Evolutionary conservation across 306 rosid genomes (phyloP).

Genomic region (Citrullus colocynthis): DNA sequence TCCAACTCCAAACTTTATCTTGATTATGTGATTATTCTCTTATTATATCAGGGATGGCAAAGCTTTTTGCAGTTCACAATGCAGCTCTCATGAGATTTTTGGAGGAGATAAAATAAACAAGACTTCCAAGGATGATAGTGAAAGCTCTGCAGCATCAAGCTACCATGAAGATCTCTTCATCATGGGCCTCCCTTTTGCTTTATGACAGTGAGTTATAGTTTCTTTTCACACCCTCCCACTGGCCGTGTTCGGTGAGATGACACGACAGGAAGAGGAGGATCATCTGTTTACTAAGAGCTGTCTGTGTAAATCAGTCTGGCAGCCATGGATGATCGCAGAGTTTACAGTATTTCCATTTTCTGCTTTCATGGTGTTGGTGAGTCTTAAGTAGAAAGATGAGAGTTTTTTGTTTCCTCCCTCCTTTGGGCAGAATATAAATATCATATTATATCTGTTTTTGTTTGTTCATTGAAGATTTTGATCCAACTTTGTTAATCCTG

Average conservation of each 20-base stretch:
- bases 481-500: not conserved
- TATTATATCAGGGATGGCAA: conserved; percentile 37
- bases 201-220: conserved; percentile 12
- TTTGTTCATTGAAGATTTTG: conserved; percentile 22
- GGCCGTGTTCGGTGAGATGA: conserved; percentile 1
- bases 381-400: not conserved
- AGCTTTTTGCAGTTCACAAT: conserved; percentile 53
- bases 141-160: conserved; percentile 48
- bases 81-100: conserved; percentile 34
- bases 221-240: conserved; percentile 9
- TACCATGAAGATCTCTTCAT: conserved; percentile 54
- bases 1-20: not conserved
- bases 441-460: not conserved
- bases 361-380: conserved; percentile 25
- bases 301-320: conserved; percentile 27
- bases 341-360: conserved; percentile 15
- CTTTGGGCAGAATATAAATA: not conserved
- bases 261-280: conserved; percentile 12
- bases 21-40: conserved; percentile 6
- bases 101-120: conserved; percentile 34
- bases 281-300: conserved; percentile 24
- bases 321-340: conserved; percentile 31
- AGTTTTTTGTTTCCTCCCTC: not conserved
- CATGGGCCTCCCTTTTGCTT: conserved; percentile 31
- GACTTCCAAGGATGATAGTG: conserved; percentile 18